A percentile compares a stretch with the other conserved stretches of the same genome.
phyloP scores from a whole-genome alignment of 805 yeast genomes.

The Tanozyma kutaoensis region DNA sequence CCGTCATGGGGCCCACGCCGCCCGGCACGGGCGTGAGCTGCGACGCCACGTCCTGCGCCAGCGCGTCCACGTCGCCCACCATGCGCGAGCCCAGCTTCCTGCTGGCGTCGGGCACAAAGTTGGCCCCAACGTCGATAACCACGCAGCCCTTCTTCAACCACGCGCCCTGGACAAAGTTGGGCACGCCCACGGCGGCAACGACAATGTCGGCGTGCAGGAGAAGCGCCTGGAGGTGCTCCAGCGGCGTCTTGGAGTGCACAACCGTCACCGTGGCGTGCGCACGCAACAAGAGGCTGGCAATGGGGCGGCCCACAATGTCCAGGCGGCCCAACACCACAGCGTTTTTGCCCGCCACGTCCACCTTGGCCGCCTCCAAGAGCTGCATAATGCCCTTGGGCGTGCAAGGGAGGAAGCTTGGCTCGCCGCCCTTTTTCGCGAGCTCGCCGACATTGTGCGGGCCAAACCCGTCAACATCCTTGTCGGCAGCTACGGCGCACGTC shows the following conservation, averaged over 20 bases:
- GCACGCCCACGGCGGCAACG: constrained; percentile 63
- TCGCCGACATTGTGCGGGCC: constrained; percentile 71
- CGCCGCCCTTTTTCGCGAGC: constrained; percentile 58
- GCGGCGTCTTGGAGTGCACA: constrained; percentile 54
- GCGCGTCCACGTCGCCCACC: constrained; percentile 71
- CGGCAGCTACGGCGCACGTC: constrained; percentile 51
- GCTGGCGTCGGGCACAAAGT: constrained; percentile 52
- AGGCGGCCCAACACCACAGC: constrained; percentile 84
- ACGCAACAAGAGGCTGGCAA: constrained; percentile 55
- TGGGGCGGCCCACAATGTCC: constrained; percentile 77
- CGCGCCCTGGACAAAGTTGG: constrained; percentile 59
- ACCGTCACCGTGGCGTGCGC: constrained; percentile 67
- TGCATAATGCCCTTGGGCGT: constrained; percentile 75
- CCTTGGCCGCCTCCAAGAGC: constrained; percentile 43
- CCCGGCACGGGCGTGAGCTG: constrained; percentile 83
- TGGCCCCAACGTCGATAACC: constrained; percentile 76
- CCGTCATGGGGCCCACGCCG: constrained; percentile 90
- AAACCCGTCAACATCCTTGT: constrained; percentile 77
- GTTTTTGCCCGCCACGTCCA: constrained; percentile 45
- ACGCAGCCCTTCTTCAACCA: constrained; percentile 60
- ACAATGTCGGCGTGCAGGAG: constrained; percentile 61
- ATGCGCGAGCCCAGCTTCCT: constrained; percentile 58
- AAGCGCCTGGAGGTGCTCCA: constrained; percentile 31
- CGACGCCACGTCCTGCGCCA: constrained; percentile 40
- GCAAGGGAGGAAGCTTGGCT: constrained; percentile 64